Conservation (phyloP, 2,329 filamentous ascomycete species). For the Hypoxylon sp. region DNA sequence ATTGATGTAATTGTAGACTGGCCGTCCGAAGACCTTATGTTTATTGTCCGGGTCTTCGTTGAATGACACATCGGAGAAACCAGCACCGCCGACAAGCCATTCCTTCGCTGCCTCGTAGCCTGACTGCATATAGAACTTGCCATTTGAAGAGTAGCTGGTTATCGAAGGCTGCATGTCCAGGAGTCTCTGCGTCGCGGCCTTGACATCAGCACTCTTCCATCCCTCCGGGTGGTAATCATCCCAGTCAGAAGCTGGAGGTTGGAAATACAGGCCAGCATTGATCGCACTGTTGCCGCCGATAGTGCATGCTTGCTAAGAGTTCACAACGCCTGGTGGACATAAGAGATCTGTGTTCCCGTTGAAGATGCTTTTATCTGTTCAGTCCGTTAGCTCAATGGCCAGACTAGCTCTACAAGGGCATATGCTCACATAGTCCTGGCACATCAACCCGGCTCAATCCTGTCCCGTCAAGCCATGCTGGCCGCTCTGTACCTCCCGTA, state of each 20-base stretch:
- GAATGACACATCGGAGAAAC: conserved; percentile 62
- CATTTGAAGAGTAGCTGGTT: conserved; percentile 60
- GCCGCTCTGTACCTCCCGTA: conserved; percentile 62
- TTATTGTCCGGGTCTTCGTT: conserved; percentile 62
- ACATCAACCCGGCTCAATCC: conserved; percentile 66
- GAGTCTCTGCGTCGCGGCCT: conserved; percentile 60
- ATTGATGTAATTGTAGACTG: conserved; percentile 62
- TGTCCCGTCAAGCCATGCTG: conserved; percentile 62
- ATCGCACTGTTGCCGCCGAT: conserved; percentile 66
- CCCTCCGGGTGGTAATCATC: conserved; percentile 63
- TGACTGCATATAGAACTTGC: conserved; percentile 61
- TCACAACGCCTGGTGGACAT: conserved; percentile 57
- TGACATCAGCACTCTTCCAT: conserved; percentile 65
- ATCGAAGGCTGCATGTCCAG: conserved; percentile 60
- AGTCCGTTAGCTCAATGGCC: conserved; percentile 25
- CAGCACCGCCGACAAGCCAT: conserved; percentile 65
- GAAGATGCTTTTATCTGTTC: conserved; percentile 63
- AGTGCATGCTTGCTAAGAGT: conserved; percentile 63
- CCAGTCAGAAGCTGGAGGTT: conserved; percentile 66
- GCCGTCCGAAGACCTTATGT: conserved; percentile 62
- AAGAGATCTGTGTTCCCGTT: conserved; percentile 55
- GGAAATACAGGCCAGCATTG: conserved; percentile 67
- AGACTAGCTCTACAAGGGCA: not conserved
- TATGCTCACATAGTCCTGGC: conserved; percentile 61
- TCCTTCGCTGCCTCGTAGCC: conserved; percentile 61